Conservation (phyloP, 225 moss, liverwort and hornwort species). For the Physcomitrium patens region DNA sequence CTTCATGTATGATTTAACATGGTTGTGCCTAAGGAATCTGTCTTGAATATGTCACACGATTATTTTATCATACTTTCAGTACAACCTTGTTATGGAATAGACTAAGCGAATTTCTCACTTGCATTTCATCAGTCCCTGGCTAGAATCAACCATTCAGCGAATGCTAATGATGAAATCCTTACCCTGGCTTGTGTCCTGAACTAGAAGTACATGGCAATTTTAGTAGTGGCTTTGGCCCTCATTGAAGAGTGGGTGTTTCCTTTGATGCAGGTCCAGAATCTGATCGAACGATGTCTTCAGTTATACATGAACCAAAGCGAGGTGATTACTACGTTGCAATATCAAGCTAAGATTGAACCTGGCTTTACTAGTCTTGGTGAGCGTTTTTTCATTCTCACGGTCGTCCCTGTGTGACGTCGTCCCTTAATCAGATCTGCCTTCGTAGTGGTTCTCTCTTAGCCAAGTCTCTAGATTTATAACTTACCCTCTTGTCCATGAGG, state of each 20-base stretch:
- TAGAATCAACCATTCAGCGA: neutral
- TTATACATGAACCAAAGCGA: slow-evolving; percentile 98
- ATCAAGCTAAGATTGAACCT: slow-evolving; percentile 99
- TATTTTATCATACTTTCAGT: slow-evolving; percentile 5
- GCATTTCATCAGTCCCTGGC: slow-evolving; percentile 13
- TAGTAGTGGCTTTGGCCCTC: neutral
- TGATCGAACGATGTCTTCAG: slow-evolving; percentile 97
- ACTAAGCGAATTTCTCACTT: neutral
- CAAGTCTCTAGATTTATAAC: neutral
- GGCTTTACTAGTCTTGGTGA: slow-evolving; percentile 97
- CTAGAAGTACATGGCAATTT: slow-evolving; percentile 7
- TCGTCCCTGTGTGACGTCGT: slow-evolving; percentile 8
- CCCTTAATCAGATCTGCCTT: slow-evolving; percentile 12
- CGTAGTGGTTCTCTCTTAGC: neutral
- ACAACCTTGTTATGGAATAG: neutral
- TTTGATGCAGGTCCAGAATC: slow-evolving; percentile 86
- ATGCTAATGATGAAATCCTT: slow-evolving; percentile 16
- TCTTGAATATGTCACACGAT: neutral
- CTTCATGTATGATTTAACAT: neutral
- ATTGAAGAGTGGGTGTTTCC: slow-evolving; percentile 20
- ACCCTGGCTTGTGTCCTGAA: slow-evolving; percentile 14
- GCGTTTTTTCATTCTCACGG: slow-evolving; percentile 26
- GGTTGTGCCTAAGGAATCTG: neutral
- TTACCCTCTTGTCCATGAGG: slow-evolving; percentile 1
- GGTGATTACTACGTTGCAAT: slow-evolving; percentile 93